Percentiles rank a stretch among this genome's conserved stretches.
These are phyloP conservation scores for Pseudotulostoma volvatum DNA, from an alignment of 495 filamentous ascomycete genomes.

Conservation along the genomic window DNA sequence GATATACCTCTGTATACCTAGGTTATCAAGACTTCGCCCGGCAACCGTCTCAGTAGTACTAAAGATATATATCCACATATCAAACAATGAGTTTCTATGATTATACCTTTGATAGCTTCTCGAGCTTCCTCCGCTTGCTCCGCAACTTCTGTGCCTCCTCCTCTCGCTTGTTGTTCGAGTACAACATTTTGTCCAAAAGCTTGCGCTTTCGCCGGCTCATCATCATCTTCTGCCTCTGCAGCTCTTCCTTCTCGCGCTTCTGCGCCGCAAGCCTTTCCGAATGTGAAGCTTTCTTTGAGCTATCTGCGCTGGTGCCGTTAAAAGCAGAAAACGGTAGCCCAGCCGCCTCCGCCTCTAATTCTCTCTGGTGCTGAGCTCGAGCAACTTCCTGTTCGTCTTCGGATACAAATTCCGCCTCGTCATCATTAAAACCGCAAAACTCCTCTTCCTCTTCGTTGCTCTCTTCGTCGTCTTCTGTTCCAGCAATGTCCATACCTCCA, in stretches of 20 bases:
- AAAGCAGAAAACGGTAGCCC: constrained; percentile 33
- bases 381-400: constrained; percentile 38
- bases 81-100: constrained; percentile 17
- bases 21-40: background rate
- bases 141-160: constrained; percentile 59
- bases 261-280: constrained; percentile 50
- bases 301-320: constrained; percentile 17
- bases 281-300: constrained; percentile 39
- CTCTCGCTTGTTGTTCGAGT: constrained; percentile 70
- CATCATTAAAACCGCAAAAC: constrained; percentile 27
- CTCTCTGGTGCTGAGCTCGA: constrained; percentile 53
- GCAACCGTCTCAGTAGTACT: background rate
- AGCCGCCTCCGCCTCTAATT: constrained; percentile 78
- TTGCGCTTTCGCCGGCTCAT: constrained; percentile 83
- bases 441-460: constrained; percentile 24
- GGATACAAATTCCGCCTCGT: constrained; percentile 26
- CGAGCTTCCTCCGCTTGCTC: constrained; percentile 74
- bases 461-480: constrained; percentile 27
- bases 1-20: too few species aligned
- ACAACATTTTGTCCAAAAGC: constrained; percentile 81
- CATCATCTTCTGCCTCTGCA: constrained; percentile 83
- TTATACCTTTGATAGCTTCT: constrained; percentile 35
- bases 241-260: constrained; percentile 61
- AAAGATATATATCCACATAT: background rate
- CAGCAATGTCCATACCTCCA: constrained; percentile 43